These are phyloP conservation scores for Pholiota adiposa DNA, from an alignment of 1,284 basidiomycete species.

Conservation along the genomic window DNA sequence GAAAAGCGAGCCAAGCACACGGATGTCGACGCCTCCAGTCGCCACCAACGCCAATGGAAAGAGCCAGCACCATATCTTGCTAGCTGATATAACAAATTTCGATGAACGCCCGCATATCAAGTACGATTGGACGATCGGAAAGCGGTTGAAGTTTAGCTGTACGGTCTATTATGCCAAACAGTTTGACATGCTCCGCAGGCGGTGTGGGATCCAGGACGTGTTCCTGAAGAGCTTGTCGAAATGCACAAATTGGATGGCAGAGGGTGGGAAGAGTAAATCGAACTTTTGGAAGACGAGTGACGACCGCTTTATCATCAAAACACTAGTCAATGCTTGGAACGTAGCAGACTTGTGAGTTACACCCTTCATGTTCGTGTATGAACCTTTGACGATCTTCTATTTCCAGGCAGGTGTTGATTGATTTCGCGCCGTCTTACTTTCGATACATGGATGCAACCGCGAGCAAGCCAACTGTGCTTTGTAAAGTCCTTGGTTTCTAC, in stretches of 20 bases:
- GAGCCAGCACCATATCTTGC: constrained; percentile 53
- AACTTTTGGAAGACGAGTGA: constrained; percentile 82
- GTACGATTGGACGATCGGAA: constrained; percentile 77
- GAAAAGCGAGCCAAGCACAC: constrained; percentile 33
- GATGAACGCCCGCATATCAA: constrained; percentile 79
- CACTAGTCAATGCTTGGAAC: constrained; percentile 82
- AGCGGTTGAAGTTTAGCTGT: constrained; percentile 73
- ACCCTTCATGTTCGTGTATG: constrained; percentile 2
- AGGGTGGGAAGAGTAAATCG: constrained; percentile 73
- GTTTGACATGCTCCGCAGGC: constrained; percentile 66
- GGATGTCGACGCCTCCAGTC: constrained; percentile 33
- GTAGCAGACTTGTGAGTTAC: constrained; percentile 75
- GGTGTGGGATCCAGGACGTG: constrained; percentile 69
- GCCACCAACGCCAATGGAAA: constrained; percentile 26
- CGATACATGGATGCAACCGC: constrained; percentile 73
- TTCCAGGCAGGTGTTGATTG: constrained; percentile 72
- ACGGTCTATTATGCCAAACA: constrained; percentile 81
- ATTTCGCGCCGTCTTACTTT: constrained; percentile 78
- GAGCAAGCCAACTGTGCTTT: constrained; percentile 66
- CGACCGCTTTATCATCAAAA: constrained; percentile 80
- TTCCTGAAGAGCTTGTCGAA: constrained; percentile 65
- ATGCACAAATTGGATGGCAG: constrained; percentile 70
- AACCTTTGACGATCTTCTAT: constrained; percentile 3
- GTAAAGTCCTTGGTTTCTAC: constrained; percentile 81
- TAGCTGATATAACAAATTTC: constrained; percentile 47